A percentile compares a stretch with the other conserved stretches of the same genome.
Evolutionary conservation across 305 asterid genomes (phyloP).

Genomic region (Fraxinus sp.): DNA sequence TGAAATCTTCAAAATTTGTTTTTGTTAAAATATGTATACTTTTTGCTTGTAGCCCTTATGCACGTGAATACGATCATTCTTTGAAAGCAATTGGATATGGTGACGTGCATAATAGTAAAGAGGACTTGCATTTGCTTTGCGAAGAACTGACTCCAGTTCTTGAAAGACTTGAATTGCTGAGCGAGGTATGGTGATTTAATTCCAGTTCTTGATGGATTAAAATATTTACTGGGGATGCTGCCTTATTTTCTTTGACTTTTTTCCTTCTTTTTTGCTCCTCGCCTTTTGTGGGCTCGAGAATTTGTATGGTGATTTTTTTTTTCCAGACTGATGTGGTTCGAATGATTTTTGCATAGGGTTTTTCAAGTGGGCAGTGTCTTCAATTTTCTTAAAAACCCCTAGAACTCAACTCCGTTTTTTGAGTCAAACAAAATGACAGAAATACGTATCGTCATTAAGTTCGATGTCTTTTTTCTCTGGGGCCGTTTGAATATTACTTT

Average conservation of each 20-base stretch:
- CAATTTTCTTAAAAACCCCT: neutral
- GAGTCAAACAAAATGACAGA: neutral
- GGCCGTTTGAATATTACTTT: neutral
- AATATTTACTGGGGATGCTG: slow-evolving; percentile 47
- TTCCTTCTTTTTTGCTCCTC: neutral
- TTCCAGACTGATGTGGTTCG: neutral
- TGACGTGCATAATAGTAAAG: slow-evolving; percentile 37
- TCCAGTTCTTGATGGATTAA: neutral
- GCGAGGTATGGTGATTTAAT: slow-evolving; percentile 53
- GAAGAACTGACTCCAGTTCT: slow-evolving; percentile 62
- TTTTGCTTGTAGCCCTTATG: slow-evolving; percentile 30
- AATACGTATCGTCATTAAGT: neutral
- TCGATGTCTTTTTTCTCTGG: neutral
- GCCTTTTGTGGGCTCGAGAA: neutral
- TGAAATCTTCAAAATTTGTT: slow-evolving; percentile 8
- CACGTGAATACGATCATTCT: slow-evolving; percentile 32
- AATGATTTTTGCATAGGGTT: neutral
- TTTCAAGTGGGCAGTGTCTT: neutral
- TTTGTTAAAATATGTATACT: slow-evolving; percentile 17
- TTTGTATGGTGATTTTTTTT: neutral
- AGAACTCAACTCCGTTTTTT: neutral
- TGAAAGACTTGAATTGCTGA: slow-evolving; percentile 76
- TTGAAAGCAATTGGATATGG: slow-evolving; percentile 39
- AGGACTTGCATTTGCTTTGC: slow-evolving; percentile 52
- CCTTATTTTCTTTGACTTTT: slow-evolving; percentile 6